These are phyloP conservation scores for Colletotrichum incanum DNA, from an alignment of 2,329 filamentous ascomycete species.

Conservation along the genomic window DNA sequence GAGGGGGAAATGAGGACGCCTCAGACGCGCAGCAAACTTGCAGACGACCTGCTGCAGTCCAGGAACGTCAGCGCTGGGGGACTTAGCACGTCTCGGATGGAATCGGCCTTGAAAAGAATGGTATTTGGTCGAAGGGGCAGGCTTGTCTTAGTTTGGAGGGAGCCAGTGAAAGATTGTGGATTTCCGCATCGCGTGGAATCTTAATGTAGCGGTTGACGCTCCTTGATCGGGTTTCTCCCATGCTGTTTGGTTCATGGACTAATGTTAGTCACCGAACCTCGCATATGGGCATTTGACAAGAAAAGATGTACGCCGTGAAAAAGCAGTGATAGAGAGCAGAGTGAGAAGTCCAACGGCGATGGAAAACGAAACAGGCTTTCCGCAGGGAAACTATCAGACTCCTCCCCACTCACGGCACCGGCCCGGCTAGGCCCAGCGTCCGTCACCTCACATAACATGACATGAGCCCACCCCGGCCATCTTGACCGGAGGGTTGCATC, in stretches of 20 bases:
- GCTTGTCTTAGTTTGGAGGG: not conserved
- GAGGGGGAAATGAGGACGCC: slow-evolving; percentile 37
- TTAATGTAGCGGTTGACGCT: not conserved
- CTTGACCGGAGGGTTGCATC: slow-evolving; percentile 3
- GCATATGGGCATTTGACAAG: not conserved
- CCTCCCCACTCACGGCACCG: not conserved
- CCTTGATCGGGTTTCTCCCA: not conserved
- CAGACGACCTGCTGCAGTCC: not conserved
- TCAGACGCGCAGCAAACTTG: slow-evolving; percentile 15
- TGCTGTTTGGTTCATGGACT: not conserved
- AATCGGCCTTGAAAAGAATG: not conserved
- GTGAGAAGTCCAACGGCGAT: not conserved
- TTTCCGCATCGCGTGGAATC: not conserved
- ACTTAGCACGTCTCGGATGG: too few species aligned
- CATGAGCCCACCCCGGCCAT: not conserved
- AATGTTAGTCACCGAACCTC: not conserved
- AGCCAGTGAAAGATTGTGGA: not conserved
- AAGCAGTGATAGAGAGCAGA: not conserved
- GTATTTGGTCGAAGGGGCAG: not conserved
- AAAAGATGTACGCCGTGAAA: too few species aligned
- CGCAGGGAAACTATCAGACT: not conserved
- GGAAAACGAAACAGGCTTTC: not conserved
- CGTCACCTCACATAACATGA: not conserved
- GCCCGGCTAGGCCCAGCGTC: not conserved
- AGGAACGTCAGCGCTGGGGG: not conserved